Conservation (phyloP, 2,329 filamentous ascomycete species). For the Verruconis gallopava region DNA sequence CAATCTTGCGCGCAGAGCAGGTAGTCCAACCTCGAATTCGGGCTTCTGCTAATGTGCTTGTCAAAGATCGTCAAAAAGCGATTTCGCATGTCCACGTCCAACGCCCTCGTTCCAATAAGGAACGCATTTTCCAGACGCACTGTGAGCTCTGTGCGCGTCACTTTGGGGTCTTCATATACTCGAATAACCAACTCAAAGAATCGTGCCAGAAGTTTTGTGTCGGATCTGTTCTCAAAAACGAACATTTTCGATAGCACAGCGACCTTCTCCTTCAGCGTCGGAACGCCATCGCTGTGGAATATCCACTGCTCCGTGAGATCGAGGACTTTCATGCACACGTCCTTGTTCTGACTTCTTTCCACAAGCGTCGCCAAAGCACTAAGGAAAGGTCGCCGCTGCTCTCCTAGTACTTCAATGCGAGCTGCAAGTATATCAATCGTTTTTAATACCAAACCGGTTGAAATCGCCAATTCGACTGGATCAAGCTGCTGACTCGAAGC, state of each 20-base stretch:
- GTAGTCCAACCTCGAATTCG: constrained; percentile 77
- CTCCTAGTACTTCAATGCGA: constrained; percentile 83
- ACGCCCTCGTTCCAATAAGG: constrained; percentile 82
- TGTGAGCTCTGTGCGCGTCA: constrained; percentile 86
- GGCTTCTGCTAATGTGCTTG: constrained; percentile 82
- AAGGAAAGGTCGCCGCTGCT: constrained; percentile 83
- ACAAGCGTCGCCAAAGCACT: constrained; percentile 90
- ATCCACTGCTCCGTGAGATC: constrained; percentile 94
- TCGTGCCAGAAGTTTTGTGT: constrained; percentile 75
- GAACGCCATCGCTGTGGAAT: constrained; percentile 89
- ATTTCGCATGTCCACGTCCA: constrained; percentile 93
- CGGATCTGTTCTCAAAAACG: constrained; percentile 74
- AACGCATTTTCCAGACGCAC: constrained; percentile 98
- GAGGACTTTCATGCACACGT: constrained; percentile 82
- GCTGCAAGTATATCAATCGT: constrained; percentile 85
- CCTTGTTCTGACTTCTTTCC: constrained; percentile 80
- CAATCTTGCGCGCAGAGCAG: constrained; percentile 88
- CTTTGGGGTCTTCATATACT: constrained; percentile 96
- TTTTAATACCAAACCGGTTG: constrained; percentile 84
- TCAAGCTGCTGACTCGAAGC: constrained; percentile 39
- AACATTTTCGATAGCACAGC: constrained; percentile 99
- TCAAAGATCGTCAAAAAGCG: constrained; percentile 96
- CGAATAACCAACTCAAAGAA: constrained; percentile 93
- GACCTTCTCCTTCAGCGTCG: constrained; percentile 96
- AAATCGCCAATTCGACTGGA: constrained; percentile 71